These are phyloP conservation scores for Tetrapisispora phaffii DNA, from an alignment of 805 yeast species.

Conservation along the genomic window DNA sequence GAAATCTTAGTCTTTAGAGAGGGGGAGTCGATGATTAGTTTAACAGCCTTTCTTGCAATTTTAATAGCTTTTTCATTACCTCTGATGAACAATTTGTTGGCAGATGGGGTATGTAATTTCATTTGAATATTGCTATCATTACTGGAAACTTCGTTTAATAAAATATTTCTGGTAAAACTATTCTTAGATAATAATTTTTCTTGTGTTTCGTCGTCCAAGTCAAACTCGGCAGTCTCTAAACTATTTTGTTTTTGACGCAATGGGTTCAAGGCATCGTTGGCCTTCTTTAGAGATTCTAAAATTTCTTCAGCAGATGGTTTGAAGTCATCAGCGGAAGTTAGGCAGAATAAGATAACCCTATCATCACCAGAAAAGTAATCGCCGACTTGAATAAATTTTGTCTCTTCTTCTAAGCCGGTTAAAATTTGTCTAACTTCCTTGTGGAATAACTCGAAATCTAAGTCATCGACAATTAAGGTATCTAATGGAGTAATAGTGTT, in stretches of 20 bases:
- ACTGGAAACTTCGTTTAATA: slow-evolving; percentile 30
- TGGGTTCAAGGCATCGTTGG: slow-evolving; percentile 43
- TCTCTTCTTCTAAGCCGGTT: slow-evolving; percentile 29
- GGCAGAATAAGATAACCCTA: slow-evolving; percentile 46
- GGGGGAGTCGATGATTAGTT: slow-evolving; percentile 23
- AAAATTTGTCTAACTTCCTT: slow-evolving; percentile 22
- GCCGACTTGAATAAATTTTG: slow-evolving; percentile 52
- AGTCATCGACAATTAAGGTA: slow-evolving; percentile 48
- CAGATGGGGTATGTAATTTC: slow-evolving; percentile 40
- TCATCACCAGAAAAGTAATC: slow-evolving; percentile 36
- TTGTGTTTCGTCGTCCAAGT: slow-evolving; percentile 48
- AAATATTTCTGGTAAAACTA: slow-evolving; percentile 16
- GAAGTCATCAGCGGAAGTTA: slow-evolving; percentile 51
- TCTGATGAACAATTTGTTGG: slow-evolving; percentile 49
- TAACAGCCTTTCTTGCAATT: slow-evolving; percentile 29
- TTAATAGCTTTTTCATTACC: slow-evolving; percentile 61
- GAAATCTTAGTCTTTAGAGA: slow-evolving; percentile 30
- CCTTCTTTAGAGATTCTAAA: slow-evolving; percentile 42
- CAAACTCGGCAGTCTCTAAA: slow-evolving; percentile 42
- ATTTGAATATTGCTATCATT: slow-evolving; percentile 34
- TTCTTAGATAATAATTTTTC: slow-evolving; percentile 23
- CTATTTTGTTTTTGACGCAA: slow-evolving; percentile 50
- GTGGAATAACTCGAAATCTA: slow-evolving; percentile 40
- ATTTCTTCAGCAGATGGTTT: slow-evolving; percentile 59
- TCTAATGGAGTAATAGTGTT: slow-evolving; percentile 62